Evolutionary conservation across 1,139 yeast genomes (phyloP).

Genomic region (Hemisphaericaspora xylanilytica): DNA sequence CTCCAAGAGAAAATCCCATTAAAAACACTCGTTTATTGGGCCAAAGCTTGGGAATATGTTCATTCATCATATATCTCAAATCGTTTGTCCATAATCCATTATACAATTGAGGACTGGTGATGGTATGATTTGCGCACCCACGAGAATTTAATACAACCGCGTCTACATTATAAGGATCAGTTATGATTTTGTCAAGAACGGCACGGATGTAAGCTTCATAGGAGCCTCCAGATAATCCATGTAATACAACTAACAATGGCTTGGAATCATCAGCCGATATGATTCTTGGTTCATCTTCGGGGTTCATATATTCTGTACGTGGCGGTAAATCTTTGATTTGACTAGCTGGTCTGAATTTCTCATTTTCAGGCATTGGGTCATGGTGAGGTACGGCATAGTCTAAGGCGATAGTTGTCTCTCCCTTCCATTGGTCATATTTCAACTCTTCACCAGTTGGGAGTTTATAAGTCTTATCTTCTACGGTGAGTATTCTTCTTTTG

Average conservation of each 20-base stretch:
- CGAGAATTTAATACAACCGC: slow-evolving; percentile 56
- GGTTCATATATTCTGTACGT: slow-evolving; percentile 41
- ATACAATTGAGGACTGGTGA: slow-evolving; percentile 58
- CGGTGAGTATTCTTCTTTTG: slow-evolving; percentile 34
- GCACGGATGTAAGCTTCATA: slow-evolving; percentile 56
- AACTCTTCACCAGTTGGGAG: slow-evolving; percentile 28
- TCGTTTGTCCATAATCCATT: slow-evolving; percentile 66
- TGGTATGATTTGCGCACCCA: slow-evolving; percentile 59
- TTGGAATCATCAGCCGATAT: slow-evolving; percentile 34
- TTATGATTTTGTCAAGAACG: slow-evolving; percentile 34
- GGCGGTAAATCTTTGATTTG: slow-evolving; percentile 43
- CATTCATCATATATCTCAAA: slow-evolving; percentile 50
- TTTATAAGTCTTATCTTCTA: slow-evolving; percentile 30
- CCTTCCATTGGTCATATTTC: slow-evolving; percentile 43
- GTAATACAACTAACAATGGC: slow-evolving; percentile 54
- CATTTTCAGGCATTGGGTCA: slow-evolving; percentile 23
- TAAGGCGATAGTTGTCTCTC: slow-evolving; percentile 39
- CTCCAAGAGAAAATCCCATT: slow-evolving; percentile 59
- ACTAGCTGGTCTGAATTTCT: slow-evolving; percentile 29
- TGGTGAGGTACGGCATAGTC: slow-evolving; percentile 36
- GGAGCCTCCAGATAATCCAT: slow-evolving; percentile 65
- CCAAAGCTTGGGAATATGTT: slow-evolving; percentile 42
- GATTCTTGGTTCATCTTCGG: slow-evolving; percentile 25
- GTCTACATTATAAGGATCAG: slow-evolving; percentile 41
- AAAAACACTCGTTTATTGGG: slow-evolving; percentile 51